Evolutionary conservation across 345 rosid genomes (phyloP).

Genomic region (Draba incana): DNA sequence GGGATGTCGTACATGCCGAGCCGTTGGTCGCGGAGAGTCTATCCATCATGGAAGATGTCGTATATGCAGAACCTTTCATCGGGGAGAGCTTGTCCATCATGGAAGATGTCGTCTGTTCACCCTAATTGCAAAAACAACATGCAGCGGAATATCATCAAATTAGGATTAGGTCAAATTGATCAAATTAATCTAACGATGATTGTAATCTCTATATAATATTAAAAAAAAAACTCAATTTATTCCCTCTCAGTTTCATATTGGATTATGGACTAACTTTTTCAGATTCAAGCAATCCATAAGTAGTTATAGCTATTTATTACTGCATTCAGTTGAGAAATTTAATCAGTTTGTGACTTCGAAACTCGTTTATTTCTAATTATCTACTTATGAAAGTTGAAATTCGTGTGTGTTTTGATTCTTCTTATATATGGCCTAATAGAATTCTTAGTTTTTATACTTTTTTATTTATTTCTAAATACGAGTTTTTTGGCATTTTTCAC

Average conservation of each 20-base stretch:
- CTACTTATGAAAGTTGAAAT: not conserved
- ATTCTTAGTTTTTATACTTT: not conserved
- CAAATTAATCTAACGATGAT: no score
- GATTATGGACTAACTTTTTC: not conserved
- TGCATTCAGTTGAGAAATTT: not conserved
- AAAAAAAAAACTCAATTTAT: not conserved
- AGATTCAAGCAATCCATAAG: slow-evolving; percentile 6
- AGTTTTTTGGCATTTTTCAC: slow-evolving; percentile 11
- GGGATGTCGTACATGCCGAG: no score
- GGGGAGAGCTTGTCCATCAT: no score
- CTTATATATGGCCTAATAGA: not conserved
- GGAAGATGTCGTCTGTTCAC: no score
- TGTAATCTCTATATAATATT: no score
- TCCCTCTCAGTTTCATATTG: not conserved
- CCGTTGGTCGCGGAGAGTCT: no score
- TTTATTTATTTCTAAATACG: not conserved
- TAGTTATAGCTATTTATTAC: slow-evolving; percentile 15
- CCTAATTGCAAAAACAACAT: no score
- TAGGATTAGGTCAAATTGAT: no score
- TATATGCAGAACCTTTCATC: no score
- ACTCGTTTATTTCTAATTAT: slow-evolving; percentile 4
- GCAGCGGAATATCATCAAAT: no score
- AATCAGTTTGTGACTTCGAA: not conserved
- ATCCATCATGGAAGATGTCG: no score
- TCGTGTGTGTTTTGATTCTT: not conserved